Evolutionary conservation across 2,329 filamentous ascomycete genomes (phyloP), one percentile per base, ranked within the genome.

Genomic region (Blastomyces silverae): DNA sequence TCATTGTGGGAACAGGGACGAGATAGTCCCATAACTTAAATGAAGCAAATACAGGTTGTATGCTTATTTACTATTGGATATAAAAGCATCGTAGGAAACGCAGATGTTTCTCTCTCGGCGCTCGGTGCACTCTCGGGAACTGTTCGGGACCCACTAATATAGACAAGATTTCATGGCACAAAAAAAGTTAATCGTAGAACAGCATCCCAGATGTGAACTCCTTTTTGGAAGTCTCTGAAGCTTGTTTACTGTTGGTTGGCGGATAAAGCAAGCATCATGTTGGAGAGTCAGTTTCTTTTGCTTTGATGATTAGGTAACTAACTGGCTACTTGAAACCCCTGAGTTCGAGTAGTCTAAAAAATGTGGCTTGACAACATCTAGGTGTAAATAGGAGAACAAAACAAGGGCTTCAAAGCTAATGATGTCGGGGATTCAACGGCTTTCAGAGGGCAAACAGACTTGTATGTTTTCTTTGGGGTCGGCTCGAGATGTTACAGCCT

Each of bases 91-190:
- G 10, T 48, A 44, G 39, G 39, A 10, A 20, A 10, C 37, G n/a
- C 11, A 22, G n/a, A 58, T 20, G n/a, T 17, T 28, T 22, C 37
- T 44, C n/a, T 42, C 8, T 50, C 44, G 42, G 44, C 31, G 44
- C 28, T 50, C 59, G 59, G 59, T 50, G 8, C 25, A 37, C 25
- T 17, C 28, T 61, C 59, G 59, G 59, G 20, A 34, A 34, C 10
- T n/a, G 28, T n/a, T 61, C 59, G 59, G 59, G 10, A 3, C 20
- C 58, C 20, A 15, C 13, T 1, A 8, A 10, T n/a, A 37, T 17
- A 0, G 20, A 34, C 44, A 31, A 48, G 3, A 37, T 37, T 28
- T 34, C n/a, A 50, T 10, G 25, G 22, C 52, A n/a, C 17, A 6
- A 17, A 37, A 56, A 34, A 57, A 37, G 34, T 10, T 37, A 37